Evolutionary conservation across 2,329 filamentous ascomycete genomes (phyloP), one percentile per base, ranked within the genome.

Genomic region (Xylaria sp.): DNA sequence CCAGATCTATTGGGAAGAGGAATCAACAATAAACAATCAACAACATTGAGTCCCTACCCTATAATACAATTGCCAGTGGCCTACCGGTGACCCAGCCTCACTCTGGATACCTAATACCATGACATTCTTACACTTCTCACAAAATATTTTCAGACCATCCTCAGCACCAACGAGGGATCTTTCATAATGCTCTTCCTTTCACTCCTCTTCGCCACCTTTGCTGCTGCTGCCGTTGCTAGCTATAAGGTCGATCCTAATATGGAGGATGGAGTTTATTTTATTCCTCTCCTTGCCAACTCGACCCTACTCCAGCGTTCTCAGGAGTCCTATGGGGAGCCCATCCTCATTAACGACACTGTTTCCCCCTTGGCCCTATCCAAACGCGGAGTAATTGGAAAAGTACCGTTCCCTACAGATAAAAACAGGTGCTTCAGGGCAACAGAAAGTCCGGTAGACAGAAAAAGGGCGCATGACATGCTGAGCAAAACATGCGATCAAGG

Each of bases 221-320:
- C 13, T 4, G 57, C 28, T 37, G 8, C 12, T 8, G 28, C 23
- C 8, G 28, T 18, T 18, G 37, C 18, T n/a, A 28, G 57, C 28
- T 60, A 60, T n/a, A 12, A 2, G 2, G 13, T 60, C 3, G 44
- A 60, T 25, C 57, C 57, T 2, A 34, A 39, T 23, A 44, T 60
- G 12, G 12, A 50, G 10, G 57, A 60, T 20, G 57, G 57, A 28
- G 28, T 51, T 1, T 60, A 60, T 39, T 60, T 50, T 28, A 51
- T 60, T 12, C 41, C 57, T 12, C 25, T 34, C 44, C 15, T 34
- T 1, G 20, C 57, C 28, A 50, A 50, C 28, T 51, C 57, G 28
- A 48, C 28, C 4, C 28, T 18, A 9, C 44, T 44, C 9, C 55
- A 2, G 23, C 15, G 7, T 2, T 1, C 13, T 2, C 28, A 15